Evolutionary conservation across 495 filamentous ascomycete species (phyloP).

Genomic region (Viridothelium virens): DNA sequence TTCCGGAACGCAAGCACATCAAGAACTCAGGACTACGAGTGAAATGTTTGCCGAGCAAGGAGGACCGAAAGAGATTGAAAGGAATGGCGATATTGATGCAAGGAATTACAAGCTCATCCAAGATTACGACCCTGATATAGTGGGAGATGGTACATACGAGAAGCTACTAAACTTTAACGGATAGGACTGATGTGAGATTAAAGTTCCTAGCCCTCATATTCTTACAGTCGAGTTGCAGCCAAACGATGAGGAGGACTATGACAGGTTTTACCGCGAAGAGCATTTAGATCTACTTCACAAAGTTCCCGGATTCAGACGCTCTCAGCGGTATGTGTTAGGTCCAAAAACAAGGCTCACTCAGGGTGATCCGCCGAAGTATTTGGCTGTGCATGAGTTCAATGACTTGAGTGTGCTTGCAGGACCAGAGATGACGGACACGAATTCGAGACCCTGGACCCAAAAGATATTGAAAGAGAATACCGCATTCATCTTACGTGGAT

Average conservation of each 20-base stretch:
- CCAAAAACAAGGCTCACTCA: background rate
- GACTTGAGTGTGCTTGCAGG: background rate
- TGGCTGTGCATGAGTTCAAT: background rate
- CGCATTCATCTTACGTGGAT: background rate
- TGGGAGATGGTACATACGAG: background rate
- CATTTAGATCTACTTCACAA: background rate
- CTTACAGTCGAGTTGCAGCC: background rate
- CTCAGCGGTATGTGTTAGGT: background rate
- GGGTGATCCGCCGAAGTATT: background rate
- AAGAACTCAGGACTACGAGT: background rate
- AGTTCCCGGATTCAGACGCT: background rate
- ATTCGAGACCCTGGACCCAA: background rate
- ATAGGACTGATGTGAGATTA: background rate
- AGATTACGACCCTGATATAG: background rate
- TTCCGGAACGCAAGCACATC: background rate
- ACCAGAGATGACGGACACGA: background rate
- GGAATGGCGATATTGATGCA: background rate
- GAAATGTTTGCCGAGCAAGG: background rate
- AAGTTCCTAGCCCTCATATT: background rate
- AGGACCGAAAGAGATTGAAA: background rate
- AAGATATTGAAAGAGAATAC: background rate
- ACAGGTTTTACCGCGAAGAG: background rate
- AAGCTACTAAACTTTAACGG: no score
- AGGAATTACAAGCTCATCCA: background rate
- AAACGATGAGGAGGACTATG: background rate